These are phyloP conservation scores for Keqinozyma sinolaborantium DNA, from an alignment of 1,139 yeast species.

Conservation along the genomic window DNA sequence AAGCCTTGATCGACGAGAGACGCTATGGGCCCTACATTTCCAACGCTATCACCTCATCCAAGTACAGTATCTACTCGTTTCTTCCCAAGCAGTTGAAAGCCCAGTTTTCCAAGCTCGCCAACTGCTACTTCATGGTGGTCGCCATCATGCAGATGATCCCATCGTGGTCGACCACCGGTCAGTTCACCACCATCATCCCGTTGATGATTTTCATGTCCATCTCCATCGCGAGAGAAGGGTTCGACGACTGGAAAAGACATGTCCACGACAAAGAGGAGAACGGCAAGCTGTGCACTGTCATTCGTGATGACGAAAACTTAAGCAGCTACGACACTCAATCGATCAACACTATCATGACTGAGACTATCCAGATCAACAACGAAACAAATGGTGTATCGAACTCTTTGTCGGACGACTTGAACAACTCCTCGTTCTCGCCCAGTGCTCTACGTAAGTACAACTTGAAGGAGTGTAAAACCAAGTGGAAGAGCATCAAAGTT, in stretches of 20 bases:
- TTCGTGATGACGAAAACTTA: slow-evolving; percentile 28
- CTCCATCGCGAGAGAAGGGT: slow-evolving; percentile 90
- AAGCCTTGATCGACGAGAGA: slow-evolving; percentile 61
- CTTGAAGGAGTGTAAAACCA: slow-evolving; percentile 29
- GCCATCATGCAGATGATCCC: slow-evolving; percentile 96
- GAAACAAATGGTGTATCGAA: too few species aligned
- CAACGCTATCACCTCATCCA: slow-evolving; percentile 80
- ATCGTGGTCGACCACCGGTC: slow-evolving; percentile 96
- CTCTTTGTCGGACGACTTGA: slow-evolving; percentile 1
- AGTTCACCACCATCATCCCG: slow-evolving; percentile 92
- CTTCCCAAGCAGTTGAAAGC: slow-evolving; percentile 85
- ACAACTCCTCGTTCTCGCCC: slow-evolving; percentile 11
- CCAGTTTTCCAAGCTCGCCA: slow-evolving; percentile 90
- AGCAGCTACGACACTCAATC: slow-evolving; percentile 33
- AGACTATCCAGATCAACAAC: slow-evolving; percentile 17
- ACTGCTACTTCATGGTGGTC: slow-evolving; percentile 78
- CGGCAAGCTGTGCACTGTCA: slow-evolving; percentile 49
- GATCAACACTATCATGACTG: slow-evolving; percentile 34
- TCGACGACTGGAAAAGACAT: slow-evolving; percentile 88
- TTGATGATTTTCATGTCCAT: slow-evolving; percentile 82
- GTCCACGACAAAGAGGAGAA: slow-evolving; percentile 84
- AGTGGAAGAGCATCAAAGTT: slow-evolving; percentile 78
- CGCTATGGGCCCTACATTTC: slow-evolving; percentile 57
- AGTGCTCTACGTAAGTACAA: slow-evolving; percentile 25
- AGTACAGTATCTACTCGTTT: slow-evolving; percentile 78